Base-by-base conservation (phyloP, 1,284 basidiomycete species). In the Cutaneotrichosporon cavernicola region DNA sequence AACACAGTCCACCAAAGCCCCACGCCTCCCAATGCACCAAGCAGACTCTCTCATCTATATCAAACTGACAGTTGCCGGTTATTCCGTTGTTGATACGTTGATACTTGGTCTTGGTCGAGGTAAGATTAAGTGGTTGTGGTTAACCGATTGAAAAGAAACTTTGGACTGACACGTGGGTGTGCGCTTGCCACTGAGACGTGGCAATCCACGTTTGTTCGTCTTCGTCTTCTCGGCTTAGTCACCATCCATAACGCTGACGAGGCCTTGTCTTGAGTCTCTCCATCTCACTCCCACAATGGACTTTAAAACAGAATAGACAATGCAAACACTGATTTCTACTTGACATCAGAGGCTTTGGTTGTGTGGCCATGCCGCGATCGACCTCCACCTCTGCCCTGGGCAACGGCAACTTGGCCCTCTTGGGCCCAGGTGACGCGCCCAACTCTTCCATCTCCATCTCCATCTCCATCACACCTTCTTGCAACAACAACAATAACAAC, bases 371-470 rank as follows among this genome's bases (percentile, higher is more conserved):
- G 43, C 43, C 43, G 18, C 43, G 43, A n/a, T n/a, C 18, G 43
- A 46, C 43, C 43, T 46, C 43, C 43, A 46, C 43, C 43, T 46
- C 43, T 46, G 43, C 43, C 43, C 43, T 46, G 13, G 43, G 40
- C 40, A 9, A 46, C 18, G 43, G 40, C 40, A 9, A 46, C 18
- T 46, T 46, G 4, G n/a, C 43, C 18, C n/a, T 46, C 16, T 8
- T 2, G 43, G 40, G 7, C 14, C 18, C 4, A n/a, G 18, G 18
- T n/a, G 43, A n/a, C 43, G 43, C 18, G 43, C 43, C 43, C 18
- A 46, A n/a, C 43, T n/a, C 34, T 36, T 36, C 36, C 36, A 36
- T 36, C 38, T 40, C 49, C 11, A 36, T 36, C 38, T 40, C 49
- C 11, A 51, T 6, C 49, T 51, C 49, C 26, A 11, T 11, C 49